A percentile compares a stretch with the other conserved stretches of the same genome.
phyloP scores from a whole-genome alignment of 345 rosid species.

The Hypericum androsaemum region DNA sequence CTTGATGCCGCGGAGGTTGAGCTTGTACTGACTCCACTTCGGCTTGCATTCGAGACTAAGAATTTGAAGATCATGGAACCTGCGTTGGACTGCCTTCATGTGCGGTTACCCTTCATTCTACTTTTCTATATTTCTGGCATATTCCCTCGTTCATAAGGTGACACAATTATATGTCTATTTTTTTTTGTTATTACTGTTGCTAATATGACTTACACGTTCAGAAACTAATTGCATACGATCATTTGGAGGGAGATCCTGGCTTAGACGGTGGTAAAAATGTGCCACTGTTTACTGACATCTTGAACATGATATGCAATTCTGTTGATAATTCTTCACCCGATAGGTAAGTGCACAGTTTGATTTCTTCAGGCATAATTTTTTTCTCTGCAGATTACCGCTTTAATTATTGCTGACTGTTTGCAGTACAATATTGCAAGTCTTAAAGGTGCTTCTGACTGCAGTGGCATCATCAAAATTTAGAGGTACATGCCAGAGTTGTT shows the following conservation, averaged over 20 bases:
- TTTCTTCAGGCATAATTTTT: conserved; percentile 14
- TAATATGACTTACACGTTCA: conserved; percentile 34
- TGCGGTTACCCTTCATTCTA: conserved; percentile 23
- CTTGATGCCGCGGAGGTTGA: conserved; percentile 73
- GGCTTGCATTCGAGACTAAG: conserved; percentile 90
- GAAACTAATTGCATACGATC: conserved; percentile 97
- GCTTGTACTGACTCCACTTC: conserved; percentile 85
- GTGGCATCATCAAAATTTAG: conserved; percentile 87
- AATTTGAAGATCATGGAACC: conserved; percentile 74
- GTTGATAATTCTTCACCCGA: conserved; percentile 92
- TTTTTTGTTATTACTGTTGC: conserved; percentile 2
- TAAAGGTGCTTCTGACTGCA: conserved; percentile 95
- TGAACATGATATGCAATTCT: conserved; percentile 82
- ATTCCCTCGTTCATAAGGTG: too few relatives aligned
- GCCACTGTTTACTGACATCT: conserved; percentile 72
- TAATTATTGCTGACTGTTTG: conserved; percentile 20
- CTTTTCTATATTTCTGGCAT: too few relatives aligned
- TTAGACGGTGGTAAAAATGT: conserved; percentile 78
- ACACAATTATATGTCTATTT: background rate
- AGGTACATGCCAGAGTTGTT: conserved; percentile 43
- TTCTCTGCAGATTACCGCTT: conserved; percentile 4
- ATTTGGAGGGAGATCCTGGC: conserved; percentile 96
- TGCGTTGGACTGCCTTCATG: conserved; percentile 99
- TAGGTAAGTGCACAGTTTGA: conserved; percentile 38
- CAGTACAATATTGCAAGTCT: conserved; percentile 90